Base-by-base conservation (phyloP, 352 stramenopile species). In the Globisporangium cystogenes region DNA sequence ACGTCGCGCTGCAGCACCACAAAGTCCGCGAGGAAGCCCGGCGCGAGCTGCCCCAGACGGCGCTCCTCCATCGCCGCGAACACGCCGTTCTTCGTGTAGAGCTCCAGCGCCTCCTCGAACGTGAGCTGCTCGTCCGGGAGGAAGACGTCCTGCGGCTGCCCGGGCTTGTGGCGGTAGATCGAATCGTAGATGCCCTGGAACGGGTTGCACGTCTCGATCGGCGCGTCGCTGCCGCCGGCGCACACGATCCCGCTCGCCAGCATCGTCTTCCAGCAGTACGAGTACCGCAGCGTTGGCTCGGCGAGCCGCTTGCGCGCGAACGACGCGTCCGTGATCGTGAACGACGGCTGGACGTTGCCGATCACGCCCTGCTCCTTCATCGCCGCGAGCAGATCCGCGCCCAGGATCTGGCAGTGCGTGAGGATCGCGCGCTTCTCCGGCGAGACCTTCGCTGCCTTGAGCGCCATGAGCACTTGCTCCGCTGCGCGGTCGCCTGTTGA, bases 391-490 rank as follows among this genome's bases (percentile, higher is more conserved):
- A 94, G 47, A 35, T 95, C 79, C 40, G 67, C 59, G 5, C 76
- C 76, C 12, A 96, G 62, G 46, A 96, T 87, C 64, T 97, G 88
- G 55, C 86, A 96, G 53, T 97, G 88, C 27, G 88, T 97, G 39
- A 97, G 70, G 57, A 96, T 87, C 0, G 86, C 79, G n/a, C 86
- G 74, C 41, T 79, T 79, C 6, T 74, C 61, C 0, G 62, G 51
- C 0, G 56, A 53, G 7, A 95, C 68, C 14, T 65, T 59, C 7
- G 83, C 84, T 43, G 59, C 44, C 33, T 74, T 63, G 24, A 96
- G 74, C 18, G 79, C 79, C 51, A 64, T 59, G 15, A 96, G 65
- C 24, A 94, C 86, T 58, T 87, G 82, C 53, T 83, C 78, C 10
- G 78, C 75, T 11, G 80, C 82, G 3, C 79, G 75, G 53, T 91